These are phyloP conservation scores for Sporisorium reilianum DNA, from an alignment of 1,284 basidiomycete genomes.

Conservation along the genomic window DNA sequence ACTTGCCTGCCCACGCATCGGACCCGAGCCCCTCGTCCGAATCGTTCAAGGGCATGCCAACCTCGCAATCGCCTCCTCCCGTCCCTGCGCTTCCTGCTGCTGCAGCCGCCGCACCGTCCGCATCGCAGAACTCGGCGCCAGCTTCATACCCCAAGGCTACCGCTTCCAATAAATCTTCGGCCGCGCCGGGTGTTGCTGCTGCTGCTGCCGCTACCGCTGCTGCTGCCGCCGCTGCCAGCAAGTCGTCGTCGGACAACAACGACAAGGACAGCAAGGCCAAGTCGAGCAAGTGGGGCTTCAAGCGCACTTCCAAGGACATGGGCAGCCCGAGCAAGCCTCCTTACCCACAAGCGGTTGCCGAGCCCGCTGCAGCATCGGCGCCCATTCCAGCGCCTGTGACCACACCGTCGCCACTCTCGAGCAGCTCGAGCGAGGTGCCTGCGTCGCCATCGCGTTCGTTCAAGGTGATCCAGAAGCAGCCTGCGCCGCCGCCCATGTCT, in stretches of 20 bases:
- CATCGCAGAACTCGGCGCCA: constrained; percentile 13
- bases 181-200: constrained; percentile 8
- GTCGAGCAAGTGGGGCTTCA: constrained; percentile 49
- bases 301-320: constrained; percentile 42
- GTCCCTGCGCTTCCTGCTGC: constrained; percentile 41
- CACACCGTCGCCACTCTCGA: constrained; percentile 23
- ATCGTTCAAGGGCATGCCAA: constrained; percentile 32
- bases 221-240: constrained; percentile 8
- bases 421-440: constrained; percentile 12
- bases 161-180: neutral
- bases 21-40: constrained; percentile 31
- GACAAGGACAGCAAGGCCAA: constrained; percentile 32
- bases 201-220: constrained; percentile 13
- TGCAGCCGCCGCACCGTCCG: constrained; percentile 1
- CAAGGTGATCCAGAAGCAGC: constrained; percentile 50
- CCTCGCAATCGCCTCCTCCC: constrained; percentile 36
- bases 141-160: neutral
- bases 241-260: constrained; percentile 16
- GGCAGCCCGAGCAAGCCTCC: constrained; percentile 27
- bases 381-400: constrained; percentile 6
- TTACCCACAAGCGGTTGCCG: constrained; percentile 39
- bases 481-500: constrained; percentile 15
- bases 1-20: constrained; percentile 29
- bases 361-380: constrained; percentile 10
- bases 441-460: constrained; percentile 44